phyloP scores from a whole-genome alignment of 441 rosid species.

The Viola pubescens region DNA sequence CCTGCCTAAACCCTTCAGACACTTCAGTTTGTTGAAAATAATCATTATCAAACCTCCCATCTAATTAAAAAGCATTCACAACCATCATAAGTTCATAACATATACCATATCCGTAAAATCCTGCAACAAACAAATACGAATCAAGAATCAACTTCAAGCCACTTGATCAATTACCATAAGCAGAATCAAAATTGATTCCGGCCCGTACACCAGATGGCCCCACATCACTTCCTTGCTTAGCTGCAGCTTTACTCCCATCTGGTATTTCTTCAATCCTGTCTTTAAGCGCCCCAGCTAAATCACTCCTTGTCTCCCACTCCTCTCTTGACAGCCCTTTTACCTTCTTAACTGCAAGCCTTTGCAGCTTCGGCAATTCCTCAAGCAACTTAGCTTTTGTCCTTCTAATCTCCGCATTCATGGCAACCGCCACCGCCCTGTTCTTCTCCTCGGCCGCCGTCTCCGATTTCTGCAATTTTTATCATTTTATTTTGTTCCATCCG shows the following conservation, averaged over 20 bases:
- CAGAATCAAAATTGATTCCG: conserved; percentile 72
- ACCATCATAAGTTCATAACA: not conserved
- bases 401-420: conserved; percentile 86
- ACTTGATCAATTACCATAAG: conserved; percentile 39
- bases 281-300: conserved; percentile 70
- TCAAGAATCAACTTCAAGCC: conserved; percentile 1
- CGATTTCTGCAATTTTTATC: conserved; percentile 43
- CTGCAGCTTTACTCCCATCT: conserved; percentile 66
- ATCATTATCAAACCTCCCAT: conserved; percentile 65
- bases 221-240: conserved; percentile 57
- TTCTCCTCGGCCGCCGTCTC: conserved; percentile 62
- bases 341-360: conserved; percentile 79
- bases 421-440: conserved; percentile 67
- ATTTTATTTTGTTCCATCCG: no score
- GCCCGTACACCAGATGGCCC: conserved; percentile 55
- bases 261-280: conserved; percentile 77
- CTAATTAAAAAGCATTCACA: conserved; percentile 19
- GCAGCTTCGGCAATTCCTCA: conserved; percentile 84
- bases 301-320: conserved; percentile 77
- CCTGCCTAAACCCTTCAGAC: conserved; percentile 65
- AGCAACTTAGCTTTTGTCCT: conserved; percentile 77
- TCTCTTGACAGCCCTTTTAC: conserved; percentile 77
- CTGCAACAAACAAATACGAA: not conserved
- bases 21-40: conserved; percentile 62
- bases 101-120: not conserved